Base-by-base conservation (phyloP, 495 filamentous ascomycete genomes). In the Neurospora tetraspora region DNA sequence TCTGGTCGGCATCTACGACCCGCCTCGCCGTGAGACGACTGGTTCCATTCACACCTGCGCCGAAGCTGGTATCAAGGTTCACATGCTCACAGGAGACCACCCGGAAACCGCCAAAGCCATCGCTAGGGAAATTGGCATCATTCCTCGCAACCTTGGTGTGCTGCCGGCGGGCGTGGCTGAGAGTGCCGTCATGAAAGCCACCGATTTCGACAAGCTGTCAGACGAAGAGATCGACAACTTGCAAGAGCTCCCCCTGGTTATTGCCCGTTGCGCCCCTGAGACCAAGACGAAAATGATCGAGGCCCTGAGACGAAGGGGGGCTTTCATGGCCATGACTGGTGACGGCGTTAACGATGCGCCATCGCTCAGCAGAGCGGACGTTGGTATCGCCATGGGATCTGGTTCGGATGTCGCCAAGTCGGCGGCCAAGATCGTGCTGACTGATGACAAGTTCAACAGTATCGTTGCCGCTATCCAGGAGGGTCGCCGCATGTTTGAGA, bases 321-420 rank as follows among this genome's bases (percentile, higher is more conserved):
- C 82, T 27, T 91, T 85, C 75, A 88, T 87, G 81, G 87, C 86
- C 69, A 90, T 90, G 87, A 90, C 87, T 7, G 88, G 93, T 16
- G 93, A 96, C 77, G 93, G 93, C 6, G 93, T 96, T 69, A 96
- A 96, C 75, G 93, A 96, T 74, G 91, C 92, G 1, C 93, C 93
- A 1, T 91, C 91, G 12, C 83, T 96, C 37, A 91, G 90, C 73
- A 84, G 88, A 31, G 91, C 93, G 4, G 93, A 96, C 75, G 91
- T 94, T 9, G 93, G 93, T 37, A 96, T 96, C 72, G 93, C 92
- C 27, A 94, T 95, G 92, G 93, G 92, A 16, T 88, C 90, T 61
- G 94, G 94, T 5, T 94, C 91, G 34, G 94, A 97, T 74, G 94
- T 97, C n/a, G 94, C 94, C 36, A 96, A 94, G 78, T 92, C 91